phyloP scores from a whole-genome alignment of 768 basidiomycete genomes.

The Amanita pseudoporphyria region DNA sequence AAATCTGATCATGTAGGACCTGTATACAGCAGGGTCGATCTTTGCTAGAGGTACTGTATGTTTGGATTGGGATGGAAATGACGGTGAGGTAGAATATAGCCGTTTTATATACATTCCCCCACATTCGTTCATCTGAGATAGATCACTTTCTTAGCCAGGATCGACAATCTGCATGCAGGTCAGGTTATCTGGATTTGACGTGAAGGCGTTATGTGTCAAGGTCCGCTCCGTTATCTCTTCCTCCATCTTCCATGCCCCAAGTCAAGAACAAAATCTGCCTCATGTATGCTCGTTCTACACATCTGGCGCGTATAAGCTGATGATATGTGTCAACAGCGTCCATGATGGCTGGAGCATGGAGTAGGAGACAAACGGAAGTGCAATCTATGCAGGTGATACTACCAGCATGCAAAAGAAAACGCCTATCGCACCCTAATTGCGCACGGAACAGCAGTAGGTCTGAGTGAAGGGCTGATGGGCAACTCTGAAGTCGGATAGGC shows the following conservation, averaged over 20 bases:
- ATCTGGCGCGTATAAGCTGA: neutral
- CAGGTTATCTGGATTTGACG: too few relatives aligned
- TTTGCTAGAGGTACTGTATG: too few relatives aligned
- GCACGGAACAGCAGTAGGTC: slow-evolving; percentile 86
- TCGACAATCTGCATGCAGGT: too few relatives aligned
- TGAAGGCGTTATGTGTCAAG: too few relatives aligned
- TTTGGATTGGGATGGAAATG: too few relatives aligned
- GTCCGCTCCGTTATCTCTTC: neutral
- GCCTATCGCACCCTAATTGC: slow-evolving; percentile 66
- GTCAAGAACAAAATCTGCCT: slow-evolving; percentile 87
- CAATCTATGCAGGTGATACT: slow-evolving; percentile 77
- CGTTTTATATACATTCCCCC: too few relatives aligned
- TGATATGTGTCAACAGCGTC: slow-evolving; percentile 38
- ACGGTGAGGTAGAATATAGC: too few relatives aligned
- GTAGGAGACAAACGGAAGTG: slow-evolving; percentile 66
- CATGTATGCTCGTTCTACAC: slow-evolving; percentile 43
- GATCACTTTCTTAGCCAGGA: too few relatives aligned
- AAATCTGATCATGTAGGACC: too few relatives aligned
- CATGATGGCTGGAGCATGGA: slow-evolving; percentile 97
- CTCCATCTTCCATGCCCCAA: slow-evolving; percentile 15
- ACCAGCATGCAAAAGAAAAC: slow-evolving; percentile 79
- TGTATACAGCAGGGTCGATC: too few relatives aligned
- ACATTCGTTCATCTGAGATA: too few relatives aligned
- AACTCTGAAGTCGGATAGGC: slow-evolving; percentile 95
- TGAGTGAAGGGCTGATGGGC: slow-evolving; percentile 93